Percentiles rank a stretch among this genome's conserved stretches.
Conservation (phyloP, 2,329 filamentous ascomycete genomes). For the Diaporthe velutina region DNA sequence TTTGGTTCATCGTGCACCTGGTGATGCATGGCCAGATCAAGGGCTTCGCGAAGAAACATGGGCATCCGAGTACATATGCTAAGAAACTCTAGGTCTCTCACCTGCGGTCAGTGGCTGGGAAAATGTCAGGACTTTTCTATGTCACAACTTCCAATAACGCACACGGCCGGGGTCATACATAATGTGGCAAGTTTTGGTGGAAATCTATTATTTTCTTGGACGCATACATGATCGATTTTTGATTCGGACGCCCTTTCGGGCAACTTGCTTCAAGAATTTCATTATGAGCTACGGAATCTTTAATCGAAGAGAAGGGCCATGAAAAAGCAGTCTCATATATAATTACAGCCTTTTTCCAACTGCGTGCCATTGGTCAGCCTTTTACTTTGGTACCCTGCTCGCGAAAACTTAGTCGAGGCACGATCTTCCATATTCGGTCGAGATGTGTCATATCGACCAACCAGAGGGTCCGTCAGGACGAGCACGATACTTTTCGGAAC, state of each 20-base stretch:
- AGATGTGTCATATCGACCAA: neutral
- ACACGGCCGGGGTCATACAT: neutral
- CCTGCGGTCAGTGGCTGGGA: neutral
- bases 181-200: neutral
- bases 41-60: constrained; percentile 68
- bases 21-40: constrained; percentile 70
- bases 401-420: neutral
- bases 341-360: neutral
- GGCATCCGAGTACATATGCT: constrained; percentile 66
- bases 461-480: neutral
- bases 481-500: neutral
- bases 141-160: neutral
- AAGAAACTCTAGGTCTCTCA: constrained; percentile 45
- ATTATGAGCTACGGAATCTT: neutral
- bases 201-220: neutral
- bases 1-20: constrained; percentile 70
- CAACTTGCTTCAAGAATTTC: neutral
- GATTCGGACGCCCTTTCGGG: neutral
- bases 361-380: neutral
- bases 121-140: no score
- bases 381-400: neutral
- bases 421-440: neutral
- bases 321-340: neutral
- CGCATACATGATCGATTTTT: neutral
- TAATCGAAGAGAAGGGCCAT: neutral